A percentile compares a stretch with the other conserved stretches of the same genome.
phyloP scores from a whole-genome alignment of 768 basidiomycete genomes.

The Gymnopilus junonius region DNA sequence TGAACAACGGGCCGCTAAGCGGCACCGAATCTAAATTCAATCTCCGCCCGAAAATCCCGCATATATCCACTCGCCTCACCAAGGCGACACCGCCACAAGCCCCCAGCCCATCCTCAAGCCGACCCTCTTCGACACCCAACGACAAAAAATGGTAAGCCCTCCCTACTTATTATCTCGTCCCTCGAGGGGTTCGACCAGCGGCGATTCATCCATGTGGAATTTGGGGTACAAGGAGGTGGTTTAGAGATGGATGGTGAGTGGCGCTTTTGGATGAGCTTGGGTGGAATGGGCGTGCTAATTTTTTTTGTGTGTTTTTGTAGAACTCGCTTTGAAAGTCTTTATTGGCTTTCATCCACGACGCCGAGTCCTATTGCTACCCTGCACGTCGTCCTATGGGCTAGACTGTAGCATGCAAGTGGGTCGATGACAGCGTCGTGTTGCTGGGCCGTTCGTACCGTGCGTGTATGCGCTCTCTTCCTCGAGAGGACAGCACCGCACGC shows the following conservation, averaged over 20 bases:
- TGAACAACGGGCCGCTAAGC: not conserved
- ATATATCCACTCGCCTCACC: not conserved
- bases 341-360: slow-evolving; percentile 22
- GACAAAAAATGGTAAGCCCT: slow-evolving; percentile 57
- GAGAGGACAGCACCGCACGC: slow-evolving; percentile 12
- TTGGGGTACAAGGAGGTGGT: slow-evolving; percentile 1
- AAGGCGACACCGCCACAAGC: slow-evolving; percentile 10
- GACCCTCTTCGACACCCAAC: slow-evolving; percentile 10
- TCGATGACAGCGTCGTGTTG: slow-evolving; percentile 19
- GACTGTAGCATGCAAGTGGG: not conserved
- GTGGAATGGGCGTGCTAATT: slow-evolving; percentile 1
- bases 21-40: slow-evolving; percentile 15
- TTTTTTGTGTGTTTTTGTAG: slow-evolving; percentile 9
- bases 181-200: slow-evolving; percentile 44
- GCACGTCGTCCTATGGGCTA: not conserved
- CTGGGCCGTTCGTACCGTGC: slow-evolving; percentile 23
- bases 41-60: slow-evolving; percentile 17
- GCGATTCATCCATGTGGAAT: slow-evolving; percentile 38
- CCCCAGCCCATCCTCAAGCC: slow-evolving; percentile 43
- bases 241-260: slow-evolving; percentile 61
- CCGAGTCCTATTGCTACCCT: slow-evolving; percentile 38
- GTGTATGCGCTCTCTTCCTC: not conserved
- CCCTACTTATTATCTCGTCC: slow-evolving; percentile 5
- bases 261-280: slow-evolving; percentile 42
- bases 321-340: slow-evolving; percentile 29